These are phyloP conservation scores for Colletotrichum sp. DNA, from an alignment of 2,329 filamentous ascomycete genomes.

Conservation along the genomic window DNA sequence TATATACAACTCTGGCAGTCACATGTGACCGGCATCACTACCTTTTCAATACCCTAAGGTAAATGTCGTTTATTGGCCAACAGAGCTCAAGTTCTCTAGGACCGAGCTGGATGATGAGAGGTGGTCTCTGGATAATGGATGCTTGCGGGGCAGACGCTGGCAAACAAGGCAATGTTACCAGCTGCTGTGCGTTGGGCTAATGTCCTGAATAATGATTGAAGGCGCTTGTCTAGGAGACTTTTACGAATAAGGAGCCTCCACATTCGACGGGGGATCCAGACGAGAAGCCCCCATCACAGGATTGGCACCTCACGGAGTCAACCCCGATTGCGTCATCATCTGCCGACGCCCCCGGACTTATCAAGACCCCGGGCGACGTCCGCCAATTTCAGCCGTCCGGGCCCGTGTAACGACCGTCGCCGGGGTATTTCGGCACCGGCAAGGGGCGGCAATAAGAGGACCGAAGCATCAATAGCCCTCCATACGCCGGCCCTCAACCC, in stretches of 20 bases:
- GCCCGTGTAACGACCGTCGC: background rate
- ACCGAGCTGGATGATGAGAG: background rate
- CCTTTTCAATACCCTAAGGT: too few species aligned
- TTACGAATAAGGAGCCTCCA: background rate
- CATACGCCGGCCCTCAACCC: background rate
- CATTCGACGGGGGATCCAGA: background rate
- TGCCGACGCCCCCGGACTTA: background rate
- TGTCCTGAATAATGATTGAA: background rate
- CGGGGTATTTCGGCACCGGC: background rate
- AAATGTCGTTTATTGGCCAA: background rate
- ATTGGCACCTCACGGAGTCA: background rate
- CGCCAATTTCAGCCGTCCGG: background rate
- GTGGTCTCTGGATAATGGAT: background rate
- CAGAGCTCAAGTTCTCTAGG: accelerated
- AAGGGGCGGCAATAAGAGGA: background rate
- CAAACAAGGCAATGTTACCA: background rate
- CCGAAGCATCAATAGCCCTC: accelerated
- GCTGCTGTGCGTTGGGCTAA: background rate
- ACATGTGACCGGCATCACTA: too few species aligned
- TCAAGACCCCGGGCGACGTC: background rate
- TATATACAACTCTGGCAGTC: too few species aligned
- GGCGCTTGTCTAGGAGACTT: accelerated
- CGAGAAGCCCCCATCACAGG: background rate
- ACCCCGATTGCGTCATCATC: background rate
- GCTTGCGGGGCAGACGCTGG: background rate